Percentiles rank a stretch among this genome's conserved stretches.
phyloP scores from a whole-genome alignment of 495 filamentous ascomycete genomes.

The Elasticomyces elasticus region DNA sequence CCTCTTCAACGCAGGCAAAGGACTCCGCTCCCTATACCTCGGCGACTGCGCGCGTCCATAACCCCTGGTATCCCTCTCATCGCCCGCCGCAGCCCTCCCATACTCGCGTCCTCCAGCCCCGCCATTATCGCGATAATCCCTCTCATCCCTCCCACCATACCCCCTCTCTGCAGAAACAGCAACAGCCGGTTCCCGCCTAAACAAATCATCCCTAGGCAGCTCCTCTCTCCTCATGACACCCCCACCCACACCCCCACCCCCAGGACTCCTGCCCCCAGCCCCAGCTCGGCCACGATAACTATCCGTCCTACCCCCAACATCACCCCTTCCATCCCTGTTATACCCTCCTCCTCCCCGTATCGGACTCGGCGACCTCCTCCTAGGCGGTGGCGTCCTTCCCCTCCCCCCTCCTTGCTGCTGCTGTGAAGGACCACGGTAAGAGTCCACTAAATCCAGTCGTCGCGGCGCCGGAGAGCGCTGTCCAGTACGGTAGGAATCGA shows the following conservation, averaged over 20 bases:
- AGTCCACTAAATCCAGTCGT: constrained; percentile 25
- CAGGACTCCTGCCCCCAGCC: no score
- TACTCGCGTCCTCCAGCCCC: constrained; percentile 14
- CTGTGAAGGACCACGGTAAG: constrained; percentile 28
- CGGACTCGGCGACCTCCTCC: constrained; percentile 15
- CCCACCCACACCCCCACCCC: no score
- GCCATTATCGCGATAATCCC: constrained; percentile 23
- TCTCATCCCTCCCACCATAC: constrained; percentile 2
- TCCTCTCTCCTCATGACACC: constrained; percentile 21
- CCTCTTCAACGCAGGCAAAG: constrained; percentile 29
- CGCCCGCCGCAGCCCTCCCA: no score
- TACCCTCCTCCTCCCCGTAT: constrained; percentile 11
- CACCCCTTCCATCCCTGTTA: constrained; percentile 20
- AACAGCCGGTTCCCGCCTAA: constrained; percentile 17
- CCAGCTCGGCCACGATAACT: constrained; percentile 22
- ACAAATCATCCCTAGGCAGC: constrained; percentile 20
- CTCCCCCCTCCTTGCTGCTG: not conserved
- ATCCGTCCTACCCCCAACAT: constrained; percentile 10
- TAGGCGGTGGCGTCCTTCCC: constrained; percentile 20
- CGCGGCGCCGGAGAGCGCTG: constrained; percentile 24
- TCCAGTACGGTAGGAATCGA: constrained; percentile 21
- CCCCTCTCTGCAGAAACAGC: constrained; percentile 5
- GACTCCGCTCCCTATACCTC: constrained; percentile 30
- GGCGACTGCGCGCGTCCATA: constrained; percentile 11
- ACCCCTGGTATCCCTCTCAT: constrained; percentile 7